Evolutionary conservation across 345 rosid genomes (phyloP).

Genomic region (Acer saccharum): DNA sequence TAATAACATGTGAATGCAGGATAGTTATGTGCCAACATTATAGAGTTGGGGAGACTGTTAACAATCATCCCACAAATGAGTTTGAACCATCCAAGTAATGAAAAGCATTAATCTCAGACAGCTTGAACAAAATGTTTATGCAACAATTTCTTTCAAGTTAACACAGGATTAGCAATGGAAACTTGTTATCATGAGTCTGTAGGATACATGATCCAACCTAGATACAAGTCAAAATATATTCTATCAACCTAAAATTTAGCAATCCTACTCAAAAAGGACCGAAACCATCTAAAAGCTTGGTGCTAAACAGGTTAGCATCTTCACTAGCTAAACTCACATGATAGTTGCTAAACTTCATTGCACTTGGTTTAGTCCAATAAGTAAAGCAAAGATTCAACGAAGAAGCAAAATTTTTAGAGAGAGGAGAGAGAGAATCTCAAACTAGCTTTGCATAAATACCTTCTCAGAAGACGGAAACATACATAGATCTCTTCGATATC

Average conservation of each 20-base stretch:
- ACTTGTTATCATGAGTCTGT: not conserved
- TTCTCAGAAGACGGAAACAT: constrained; percentile 71
- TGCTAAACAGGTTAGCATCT: constrained; percentile 4
- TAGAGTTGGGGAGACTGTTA: not conserved
- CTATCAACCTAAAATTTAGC: not conserved
- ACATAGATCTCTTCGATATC: constrained; percentile 85
- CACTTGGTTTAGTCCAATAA: not conserved
- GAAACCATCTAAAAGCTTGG: not conserved
- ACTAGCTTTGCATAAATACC: constrained; percentile 38
- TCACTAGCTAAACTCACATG: not conserved
- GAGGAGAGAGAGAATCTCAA: not conserved
- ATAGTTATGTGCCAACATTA: not conserved
- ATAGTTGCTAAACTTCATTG: not conserved
- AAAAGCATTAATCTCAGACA: not conserved
- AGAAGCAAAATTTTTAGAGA: not conserved
- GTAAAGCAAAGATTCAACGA: not conserved
- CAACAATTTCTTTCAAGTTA: not conserved
- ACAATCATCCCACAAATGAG: not conserved
- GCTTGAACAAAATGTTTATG: not conserved
- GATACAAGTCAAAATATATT: no score
- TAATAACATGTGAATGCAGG: not conserved
- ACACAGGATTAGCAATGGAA: not conserved
- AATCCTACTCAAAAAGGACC: not conserved
- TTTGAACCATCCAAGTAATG: not conserved
- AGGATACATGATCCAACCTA: not conserved